phyloP scores from a whole-genome alignment of 176 grass and related monocot species.

The Oryza coarctata region DNA sequence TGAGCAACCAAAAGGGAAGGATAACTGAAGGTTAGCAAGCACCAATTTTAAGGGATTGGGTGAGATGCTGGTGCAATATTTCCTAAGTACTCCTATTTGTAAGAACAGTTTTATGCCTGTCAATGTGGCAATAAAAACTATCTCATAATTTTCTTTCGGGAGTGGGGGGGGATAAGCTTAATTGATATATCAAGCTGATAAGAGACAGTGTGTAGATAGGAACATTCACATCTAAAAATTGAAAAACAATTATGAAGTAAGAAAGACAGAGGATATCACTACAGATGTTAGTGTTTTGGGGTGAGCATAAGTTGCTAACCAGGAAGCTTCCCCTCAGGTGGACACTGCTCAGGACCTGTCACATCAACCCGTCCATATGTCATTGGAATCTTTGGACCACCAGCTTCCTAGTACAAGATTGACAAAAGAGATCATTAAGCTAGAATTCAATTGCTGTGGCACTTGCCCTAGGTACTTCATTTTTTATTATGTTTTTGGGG shows the following conservation, averaged over 20 bases:
- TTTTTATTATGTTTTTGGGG: neutral
- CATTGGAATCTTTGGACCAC: conserved; percentile 90
- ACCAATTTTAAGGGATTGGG: neutral
- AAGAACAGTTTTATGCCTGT: neutral
- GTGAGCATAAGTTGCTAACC: conserved; percentile 50
- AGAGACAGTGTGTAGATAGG: neutral
- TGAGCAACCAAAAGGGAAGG: conserved; percentile 23
- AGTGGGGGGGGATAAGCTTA: neutral
- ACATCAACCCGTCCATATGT: conserved; percentile 90
- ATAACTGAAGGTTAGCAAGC: conserved; percentile 6
- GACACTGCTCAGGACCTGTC: conserved; percentile 91
- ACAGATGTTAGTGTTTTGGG: neutral
- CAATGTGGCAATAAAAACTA: neutral
- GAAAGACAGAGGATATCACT: neutral
- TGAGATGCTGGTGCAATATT: conserved; percentile 8
- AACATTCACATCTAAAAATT: neutral
- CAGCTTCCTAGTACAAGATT: conserved; percentile 69
- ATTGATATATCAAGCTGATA: conserved; percentile 4
- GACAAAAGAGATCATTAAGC: neutral
- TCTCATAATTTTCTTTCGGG: neutral
- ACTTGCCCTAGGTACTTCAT: conserved; percentile 2
- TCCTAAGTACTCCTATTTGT: neutral
- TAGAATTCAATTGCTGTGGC: no score
- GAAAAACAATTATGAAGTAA: neutral
- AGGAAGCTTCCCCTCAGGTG: conserved; percentile 92